phyloP scores from a whole-genome alignment of 768 basidiomycete genomes.

The Pleurotus pulmonarius region DNA sequence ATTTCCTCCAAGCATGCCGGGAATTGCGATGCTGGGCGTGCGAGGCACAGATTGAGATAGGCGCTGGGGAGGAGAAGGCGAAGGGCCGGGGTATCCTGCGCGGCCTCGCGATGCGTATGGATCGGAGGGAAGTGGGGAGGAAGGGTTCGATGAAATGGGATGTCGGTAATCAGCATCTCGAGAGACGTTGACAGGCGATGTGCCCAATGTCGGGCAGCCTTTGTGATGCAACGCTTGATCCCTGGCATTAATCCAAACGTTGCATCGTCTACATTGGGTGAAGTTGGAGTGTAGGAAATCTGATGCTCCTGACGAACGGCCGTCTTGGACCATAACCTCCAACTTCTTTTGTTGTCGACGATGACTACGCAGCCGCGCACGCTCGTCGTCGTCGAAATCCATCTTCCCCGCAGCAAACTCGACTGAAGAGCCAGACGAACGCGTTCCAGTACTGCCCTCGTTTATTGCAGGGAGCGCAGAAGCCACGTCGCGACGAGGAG shows the following conservation, averaged over 20 bases:
- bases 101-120: slow-evolving; percentile 1
- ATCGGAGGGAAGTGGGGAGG: slow-evolving; percentile 1
- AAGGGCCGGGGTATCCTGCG: slow-evolving; percentile 1
- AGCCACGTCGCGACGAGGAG: slow-evolving; percentile 4
- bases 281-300: background rate
- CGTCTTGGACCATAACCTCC: background rate
- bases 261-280: slow-evolving; percentile 5
- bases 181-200: slow-evolving; percentile 3
- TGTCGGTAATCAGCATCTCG: slow-evolving; percentile 1
- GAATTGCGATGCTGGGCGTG: slow-evolving; percentile 4
- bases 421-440: slow-evolving; percentile 3
- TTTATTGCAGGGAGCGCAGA: background rate
- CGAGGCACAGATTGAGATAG: slow-evolving; percentile 3
- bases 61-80: background rate
- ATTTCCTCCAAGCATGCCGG: background rate
- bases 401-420: slow-evolving; percentile 1
- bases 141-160: background rate
- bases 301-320: background rate
- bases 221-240: slow-evolving; percentile 7
- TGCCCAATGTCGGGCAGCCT: slow-evolving; percentile 4
- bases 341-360: slow-evolving; percentile 8
- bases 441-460: slow-evolving; percentile 3
- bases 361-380: background rate
- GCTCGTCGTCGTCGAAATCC: slow-evolving; percentile 5
- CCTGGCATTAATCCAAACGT: slow-evolving; percentile 6